phyloP scores from a whole-genome alignment of 2,329 filamentous ascomycete species.

The Penicillium expansum region DNA sequence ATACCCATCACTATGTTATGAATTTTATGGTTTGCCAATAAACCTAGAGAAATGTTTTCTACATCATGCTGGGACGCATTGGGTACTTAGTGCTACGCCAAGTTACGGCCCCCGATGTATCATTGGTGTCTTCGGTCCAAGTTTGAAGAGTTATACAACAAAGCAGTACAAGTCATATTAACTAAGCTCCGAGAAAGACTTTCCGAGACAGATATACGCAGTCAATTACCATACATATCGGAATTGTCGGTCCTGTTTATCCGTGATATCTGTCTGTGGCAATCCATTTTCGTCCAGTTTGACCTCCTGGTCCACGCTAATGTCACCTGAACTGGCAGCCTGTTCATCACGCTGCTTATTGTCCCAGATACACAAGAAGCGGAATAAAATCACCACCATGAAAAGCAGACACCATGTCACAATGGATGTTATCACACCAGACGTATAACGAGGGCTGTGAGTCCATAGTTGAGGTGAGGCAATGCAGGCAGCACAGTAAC shows the following conservation, averaged over 20 bases:
- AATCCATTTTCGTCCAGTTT: slow-evolving; percentile 15
- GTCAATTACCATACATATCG: slow-evolving; percentile 8
- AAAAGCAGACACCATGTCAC: slow-evolving; percentile 21
- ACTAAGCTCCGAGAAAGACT: not conserved
- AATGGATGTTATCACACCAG: slow-evolving; percentile 47
- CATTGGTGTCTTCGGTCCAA: too few species aligned
- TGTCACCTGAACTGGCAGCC: not conserved
- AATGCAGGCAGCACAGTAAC: slow-evolving; percentile 50
- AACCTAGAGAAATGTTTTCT: too few species aligned
- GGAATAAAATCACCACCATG: slow-evolving; percentile 14
- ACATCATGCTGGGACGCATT: too few species aligned
- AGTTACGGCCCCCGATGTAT: too few species aligned
- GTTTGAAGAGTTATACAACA: too few species aligned
- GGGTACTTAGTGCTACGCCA: too few species aligned
- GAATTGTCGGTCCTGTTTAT: slow-evolving; percentile 14
- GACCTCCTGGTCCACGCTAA: not conserved
- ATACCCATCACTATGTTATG: too few species aligned
- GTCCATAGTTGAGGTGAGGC: slow-evolving; percentile 50
- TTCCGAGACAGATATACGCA: not conserved
- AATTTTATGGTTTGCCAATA: too few species aligned
- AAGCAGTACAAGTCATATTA: not conserved
- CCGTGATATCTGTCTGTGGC: slow-evolving; percentile 13
- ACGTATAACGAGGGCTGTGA: slow-evolving; percentile 44
- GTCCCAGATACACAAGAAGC: slow-evolving; percentile 13
- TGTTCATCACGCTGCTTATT: slow-evolving; percentile 16